These are phyloP conservation scores for Neofusicoccum parvum DNA, from an alignment of 2,329 filamentous ascomycete species.

Conservation along the genomic window DNA sequence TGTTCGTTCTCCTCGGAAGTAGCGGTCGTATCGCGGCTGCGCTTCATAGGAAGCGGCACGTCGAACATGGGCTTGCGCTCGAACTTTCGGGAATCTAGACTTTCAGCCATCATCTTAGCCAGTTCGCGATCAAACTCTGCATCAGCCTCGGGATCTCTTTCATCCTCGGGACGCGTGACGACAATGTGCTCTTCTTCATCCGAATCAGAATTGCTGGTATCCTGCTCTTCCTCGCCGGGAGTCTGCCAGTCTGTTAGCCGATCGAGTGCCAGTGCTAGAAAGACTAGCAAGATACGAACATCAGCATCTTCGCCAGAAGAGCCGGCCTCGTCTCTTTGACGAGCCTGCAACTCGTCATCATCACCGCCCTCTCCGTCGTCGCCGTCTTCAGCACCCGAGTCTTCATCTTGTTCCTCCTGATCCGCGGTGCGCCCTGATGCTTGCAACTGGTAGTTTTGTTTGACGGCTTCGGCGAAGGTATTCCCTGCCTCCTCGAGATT, in stretches of 20 bases:
- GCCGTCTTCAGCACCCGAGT: slow-evolving; percentile 73
- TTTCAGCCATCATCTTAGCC: slow-evolving; percentile 97
- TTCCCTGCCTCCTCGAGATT: slow-evolving; percentile 81
- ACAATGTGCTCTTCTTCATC: slow-evolving; percentile 84
- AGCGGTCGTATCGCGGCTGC: slow-evolving; percentile 58
- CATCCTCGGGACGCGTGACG: slow-evolving; percentile 86
- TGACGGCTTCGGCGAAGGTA: slow-evolving; percentile 83
- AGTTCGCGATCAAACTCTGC: slow-evolving; percentile 98
- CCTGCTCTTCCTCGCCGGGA: slow-evolving; percentile 45
- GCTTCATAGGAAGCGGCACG: slow-evolving; percentile 91
- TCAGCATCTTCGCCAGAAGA: slow-evolving; percentile 58
- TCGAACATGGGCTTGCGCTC: slow-evolving; percentile 95
- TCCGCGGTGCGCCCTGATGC: slow-evolving; percentile 71
- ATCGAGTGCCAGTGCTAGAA: slow-evolving; percentile 24
- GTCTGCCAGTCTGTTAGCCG: slow-evolving; percentile 44
- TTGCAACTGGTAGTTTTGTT: slow-evolving; percentile 82
- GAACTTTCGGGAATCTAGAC: slow-evolving; percentile 91
- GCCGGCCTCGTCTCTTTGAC: slow-evolving; percentile 8
- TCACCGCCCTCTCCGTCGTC: slow-evolving; percentile 62
- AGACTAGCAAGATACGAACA: slow-evolving; percentile 39
- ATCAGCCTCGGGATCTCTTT: slow-evolving; percentile 89
- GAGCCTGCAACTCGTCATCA: slow-evolving; percentile 24
- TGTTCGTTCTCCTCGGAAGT: slow-evolving; percentile 47
- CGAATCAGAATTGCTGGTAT: slow-evolving; percentile 48
- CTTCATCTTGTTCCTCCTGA: slow-evolving; percentile 67